Evolutionary conservation across 441 rosid species (phyloP), one percentile per base, ranked within the genome.

Genomic region (Theobroma grandiflorum): DNA sequence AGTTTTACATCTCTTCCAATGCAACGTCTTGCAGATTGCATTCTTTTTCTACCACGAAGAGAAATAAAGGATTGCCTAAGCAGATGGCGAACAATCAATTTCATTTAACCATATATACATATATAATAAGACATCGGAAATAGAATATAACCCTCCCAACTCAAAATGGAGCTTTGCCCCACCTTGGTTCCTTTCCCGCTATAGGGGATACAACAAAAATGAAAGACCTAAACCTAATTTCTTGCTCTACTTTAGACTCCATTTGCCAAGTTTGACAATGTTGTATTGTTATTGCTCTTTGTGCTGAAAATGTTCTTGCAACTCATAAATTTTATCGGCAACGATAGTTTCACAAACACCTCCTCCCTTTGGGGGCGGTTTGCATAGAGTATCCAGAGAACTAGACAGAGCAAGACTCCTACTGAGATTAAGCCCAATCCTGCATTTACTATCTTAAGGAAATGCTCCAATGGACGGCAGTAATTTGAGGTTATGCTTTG

Each of bases 291-390:
- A 43, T 42, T 47, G 50, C 61, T 61, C 9, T 65, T 75, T 66
- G 53, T 71, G 26, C 55, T 74, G 57, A 70, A 42, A 74, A 63
- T 65, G 14, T 38, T 79, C 49, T 59, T 84, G 67, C 20, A 53
- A 45, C 72, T 81, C 33, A 67, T 50, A 69, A 75, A 52, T 42
- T 84, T 88, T 67, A 83, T 69, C 8, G 89, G 79, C 50, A 79
- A 76, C 33, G 85, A 66, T 42, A 74, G 72, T 72, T 84, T 89
- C 81, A 76, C 97, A 93, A 95, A 93, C 97, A 80, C 98, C 83
- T 91, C 98, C 98, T 92, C 98, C 91, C 94, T 92, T 95, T 74
- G 94, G 98, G 96, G 98, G 95, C 91, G 94, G 99, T 95, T 95
- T 78, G 98, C 96, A 86, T 92, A 92, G 69, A 90, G 84, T 67